A percentile compares a stretch with the other conserved stretches of the same genome.
Conservation (phyloP, 1,139 yeast genomes). For the Debaryomyces robertsiae region DNA sequence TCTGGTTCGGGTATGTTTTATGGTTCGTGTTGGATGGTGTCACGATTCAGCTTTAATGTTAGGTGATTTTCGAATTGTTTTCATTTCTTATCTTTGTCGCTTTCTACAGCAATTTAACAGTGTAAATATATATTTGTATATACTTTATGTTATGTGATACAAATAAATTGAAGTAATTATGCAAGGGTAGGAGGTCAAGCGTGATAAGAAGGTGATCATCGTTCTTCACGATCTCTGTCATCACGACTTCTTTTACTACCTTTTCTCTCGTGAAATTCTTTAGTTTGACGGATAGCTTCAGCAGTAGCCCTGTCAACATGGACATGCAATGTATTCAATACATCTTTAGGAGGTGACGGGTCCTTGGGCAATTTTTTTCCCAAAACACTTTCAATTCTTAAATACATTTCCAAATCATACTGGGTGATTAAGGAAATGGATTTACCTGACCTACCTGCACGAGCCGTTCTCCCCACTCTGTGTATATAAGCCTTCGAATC, state of each 20-base stretch:
- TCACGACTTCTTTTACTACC: slow-evolving; percentile 41
- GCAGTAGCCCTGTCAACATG: slow-evolving; percentile 92
- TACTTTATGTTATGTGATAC: slow-evolving; percentile 1
- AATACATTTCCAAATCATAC: slow-evolving; percentile 85
- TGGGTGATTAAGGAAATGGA: slow-evolving; percentile 92
- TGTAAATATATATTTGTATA: not conserved
- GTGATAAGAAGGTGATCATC: slow-evolving; percentile 1
- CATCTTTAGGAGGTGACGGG: slow-evolving; percentile 70
- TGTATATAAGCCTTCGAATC: slow-evolving; percentile 98
- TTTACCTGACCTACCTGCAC: slow-evolving; percentile 96
- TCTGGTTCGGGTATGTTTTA: not conserved
- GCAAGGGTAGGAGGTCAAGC: slow-evolving; percentile 4
- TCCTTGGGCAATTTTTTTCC: slow-evolving; percentile 82
- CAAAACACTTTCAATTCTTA: slow-evolving; percentile 86
- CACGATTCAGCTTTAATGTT: too few relatives aligned
- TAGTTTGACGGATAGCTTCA: slow-evolving; percentile 84
- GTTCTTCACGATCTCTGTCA: slow-evolving; percentile 51
- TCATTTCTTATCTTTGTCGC: slow-evolving; percentile 3
- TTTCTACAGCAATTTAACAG: not conserved
- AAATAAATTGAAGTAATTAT: not conserved
- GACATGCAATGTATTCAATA: slow-evolving; percentile 75
- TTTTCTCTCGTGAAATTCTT: slow-evolving; percentile 61
- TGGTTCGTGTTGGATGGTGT: not conserved
- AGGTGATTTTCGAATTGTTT: not conserved
- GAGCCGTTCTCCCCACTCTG: slow-evolving; percentile 97